Conservation (phyloP, 805 yeast genomes). For the Danielozyma ontarioensis region DNA sequence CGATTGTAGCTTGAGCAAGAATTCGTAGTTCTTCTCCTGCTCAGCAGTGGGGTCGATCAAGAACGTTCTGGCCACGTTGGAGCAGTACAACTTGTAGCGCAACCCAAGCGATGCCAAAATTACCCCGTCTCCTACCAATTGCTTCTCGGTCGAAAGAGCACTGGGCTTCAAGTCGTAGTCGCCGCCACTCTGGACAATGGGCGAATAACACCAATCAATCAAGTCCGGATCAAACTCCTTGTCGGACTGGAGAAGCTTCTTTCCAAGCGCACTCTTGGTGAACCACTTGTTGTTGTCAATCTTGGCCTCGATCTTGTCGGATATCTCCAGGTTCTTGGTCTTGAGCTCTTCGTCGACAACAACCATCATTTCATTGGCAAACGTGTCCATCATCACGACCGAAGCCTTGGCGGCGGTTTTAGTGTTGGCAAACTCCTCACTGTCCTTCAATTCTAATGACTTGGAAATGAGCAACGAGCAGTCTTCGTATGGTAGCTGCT, state of each 20-base stretch:
- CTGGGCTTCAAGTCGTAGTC: conserved; percentile 79
- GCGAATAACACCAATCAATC: conserved; percentile 91
- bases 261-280: conserved; percentile 45
- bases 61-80: conserved; percentile 82
- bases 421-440: conserved; percentile 61
- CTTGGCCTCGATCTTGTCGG: conserved; percentile 73
- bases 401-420: conserved; percentile 74
- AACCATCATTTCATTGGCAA: conserved; percentile 83
- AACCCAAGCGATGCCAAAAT: conserved; percentile 81
- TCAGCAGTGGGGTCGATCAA: conserved; percentile 82
- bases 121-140: conserved; percentile 64
- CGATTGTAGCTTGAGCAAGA: conserved; percentile 64
- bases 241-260: conserved; percentile 45
- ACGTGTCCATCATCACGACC: conserved; percentile 70
- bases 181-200: conserved; percentile 86
- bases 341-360: conserved; percentile 82
- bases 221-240: conserved; percentile 67
- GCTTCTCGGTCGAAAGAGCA: conserved; percentile 66
- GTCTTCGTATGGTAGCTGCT: conserved; percentile 40
- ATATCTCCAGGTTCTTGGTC: conserved; percentile 64
- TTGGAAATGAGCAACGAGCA: conserved; percentile 46
- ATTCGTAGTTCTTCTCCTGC: conserved; percentile 75
- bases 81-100: conserved; percentile 83
- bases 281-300: conserved; percentile 72
- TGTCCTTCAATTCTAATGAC: conserved; percentile 71